Conservation (phyloP, 768 basidiomycete species). For the Antrodiella citrinella region DNA sequence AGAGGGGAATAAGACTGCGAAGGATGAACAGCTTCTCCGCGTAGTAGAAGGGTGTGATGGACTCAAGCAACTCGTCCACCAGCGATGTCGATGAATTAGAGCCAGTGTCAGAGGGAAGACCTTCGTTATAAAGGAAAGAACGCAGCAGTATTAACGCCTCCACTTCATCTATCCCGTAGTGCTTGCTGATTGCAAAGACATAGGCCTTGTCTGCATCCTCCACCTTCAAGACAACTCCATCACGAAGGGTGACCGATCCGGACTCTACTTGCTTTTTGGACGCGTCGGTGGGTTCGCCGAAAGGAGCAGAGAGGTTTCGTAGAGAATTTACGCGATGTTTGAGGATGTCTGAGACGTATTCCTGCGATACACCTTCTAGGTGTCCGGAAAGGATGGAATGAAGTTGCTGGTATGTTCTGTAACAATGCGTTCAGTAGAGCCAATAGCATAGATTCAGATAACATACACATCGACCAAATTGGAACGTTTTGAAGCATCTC, state of each 20-base stretch:
- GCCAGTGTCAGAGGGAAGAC: constrained; percentile 44
- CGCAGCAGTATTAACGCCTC: constrained; percentile 69
- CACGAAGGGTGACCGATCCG: constrained; percentile 59
- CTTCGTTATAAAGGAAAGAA: constrained; percentile 73
- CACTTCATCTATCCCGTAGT: constrained; percentile 72
- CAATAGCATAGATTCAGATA: not conserved
- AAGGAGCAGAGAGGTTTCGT: constrained; percentile 50
- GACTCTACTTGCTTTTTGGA: constrained; percentile 62
- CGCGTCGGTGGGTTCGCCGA: constrained; percentile 58
- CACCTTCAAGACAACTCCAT: constrained; percentile 53
- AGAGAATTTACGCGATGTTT: constrained; percentile 50
- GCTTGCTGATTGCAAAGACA: constrained; percentile 61
- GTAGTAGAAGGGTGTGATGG: constrained; percentile 75
- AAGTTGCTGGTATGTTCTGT: constrained; percentile 58
- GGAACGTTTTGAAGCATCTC: constrained; percentile 51
- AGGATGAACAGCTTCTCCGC: constrained; percentile 69
- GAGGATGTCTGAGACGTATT: constrained; percentile 53
- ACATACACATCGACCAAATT: constrained; percentile 66
- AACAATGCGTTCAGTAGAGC: constrained; percentile 1
- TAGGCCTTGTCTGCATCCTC: constrained; percentile 67
- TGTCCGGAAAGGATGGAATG: constrained; percentile 52
- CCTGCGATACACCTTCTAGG: constrained; percentile 48
- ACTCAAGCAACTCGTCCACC: constrained; percentile 53
- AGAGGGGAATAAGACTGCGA: constrained; percentile 64
- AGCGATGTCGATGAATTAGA: constrained; percentile 35